A percentile compares a stretch with the other conserved stretches of the same genome.
Conservation (phyloP, 1,139 yeast species). For the Maudiozyma humilis region DNA sequence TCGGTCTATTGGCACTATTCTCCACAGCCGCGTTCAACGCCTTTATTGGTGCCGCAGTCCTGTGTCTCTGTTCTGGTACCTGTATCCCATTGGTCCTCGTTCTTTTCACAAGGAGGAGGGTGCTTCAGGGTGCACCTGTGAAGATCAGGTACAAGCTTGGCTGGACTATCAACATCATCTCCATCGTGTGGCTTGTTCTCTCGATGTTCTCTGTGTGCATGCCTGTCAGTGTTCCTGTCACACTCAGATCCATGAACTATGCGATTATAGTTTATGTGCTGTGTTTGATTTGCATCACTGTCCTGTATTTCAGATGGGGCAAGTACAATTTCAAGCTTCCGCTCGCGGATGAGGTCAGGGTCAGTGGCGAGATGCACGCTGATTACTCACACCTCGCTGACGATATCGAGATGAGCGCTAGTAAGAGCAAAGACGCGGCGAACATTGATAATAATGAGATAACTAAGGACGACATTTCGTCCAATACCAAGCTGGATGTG, state of each 20-base stretch:
- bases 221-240: constrained; percentile 66
- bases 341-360: constrained; percentile 6
- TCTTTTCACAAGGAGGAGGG: constrained; percentile 51
- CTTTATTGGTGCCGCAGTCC: constrained; percentile 79
- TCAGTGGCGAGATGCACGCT: not conserved
- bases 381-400: not conserved
- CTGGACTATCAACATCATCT: constrained; percentile 51
- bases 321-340: constrained; percentile 56
- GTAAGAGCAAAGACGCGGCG: not conserved
- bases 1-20: constrained; percentile 58
- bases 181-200: constrained; percentile 53
- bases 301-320: constrained; percentile 56
- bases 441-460: not conserved
- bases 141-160: constrained; percentile 54
- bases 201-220: constrained; percentile 59
- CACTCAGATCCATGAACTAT: constrained; percentile 61
- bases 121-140: constrained; percentile 65
- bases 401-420: not conserved
- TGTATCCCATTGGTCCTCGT: constrained; percentile 65
- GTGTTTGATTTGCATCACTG: constrained; percentile 42
- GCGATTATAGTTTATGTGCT: constrained; percentile 53
- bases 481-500: not conserved
- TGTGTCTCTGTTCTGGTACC: constrained; percentile 67
- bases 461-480: not conserved
- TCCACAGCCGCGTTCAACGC: constrained; percentile 77